Evolutionary conservation across 768 basidiomycete genomes (phyloP).

Genomic region (Boletus edulis): DNA sequence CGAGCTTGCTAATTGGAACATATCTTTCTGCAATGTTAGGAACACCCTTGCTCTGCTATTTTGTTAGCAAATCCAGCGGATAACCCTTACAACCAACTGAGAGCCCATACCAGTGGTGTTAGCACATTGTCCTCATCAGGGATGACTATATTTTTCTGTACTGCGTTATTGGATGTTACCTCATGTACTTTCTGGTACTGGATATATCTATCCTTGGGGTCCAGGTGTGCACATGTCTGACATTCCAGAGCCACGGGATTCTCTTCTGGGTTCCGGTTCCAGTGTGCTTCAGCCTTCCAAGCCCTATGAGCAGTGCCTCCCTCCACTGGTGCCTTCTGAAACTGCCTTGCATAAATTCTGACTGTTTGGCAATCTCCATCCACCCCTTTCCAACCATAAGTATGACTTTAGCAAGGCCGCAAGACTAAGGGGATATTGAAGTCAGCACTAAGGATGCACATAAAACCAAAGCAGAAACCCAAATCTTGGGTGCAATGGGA

Average conservation of each 20-base stretch:
- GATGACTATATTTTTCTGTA: neutral
- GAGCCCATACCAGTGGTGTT: neutral
- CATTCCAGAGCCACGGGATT: neutral
- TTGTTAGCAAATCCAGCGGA: too few species aligned
- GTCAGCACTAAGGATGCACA: too few species aligned
- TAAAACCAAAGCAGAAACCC: accelerated
- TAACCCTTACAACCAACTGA: too few species aligned
- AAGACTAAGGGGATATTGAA: too few species aligned
- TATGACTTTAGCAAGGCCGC: too few species aligned
- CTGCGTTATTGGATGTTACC: accelerated
- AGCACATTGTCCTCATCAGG: neutral
- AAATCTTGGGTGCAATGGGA: too few species aligned
- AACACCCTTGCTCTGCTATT: too few species aligned
- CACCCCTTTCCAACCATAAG: too few species aligned
- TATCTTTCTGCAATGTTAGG: too few species aligned
- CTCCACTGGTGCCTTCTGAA: too few species aligned
- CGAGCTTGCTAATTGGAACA: accelerated
- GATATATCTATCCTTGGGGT: neutral
- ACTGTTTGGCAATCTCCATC: too few species aligned
- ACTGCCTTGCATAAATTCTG: too few species aligned
- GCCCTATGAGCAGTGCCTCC: neutral
- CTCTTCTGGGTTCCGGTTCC: neutral
- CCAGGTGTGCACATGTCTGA: neutral
- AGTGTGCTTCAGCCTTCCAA: neutral
- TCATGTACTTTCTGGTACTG: neutral